Evolutionary conservation across 2,329 filamentous ascomycete species (phyloP).

Genomic region (Corynespora cassiicola): DNA sequence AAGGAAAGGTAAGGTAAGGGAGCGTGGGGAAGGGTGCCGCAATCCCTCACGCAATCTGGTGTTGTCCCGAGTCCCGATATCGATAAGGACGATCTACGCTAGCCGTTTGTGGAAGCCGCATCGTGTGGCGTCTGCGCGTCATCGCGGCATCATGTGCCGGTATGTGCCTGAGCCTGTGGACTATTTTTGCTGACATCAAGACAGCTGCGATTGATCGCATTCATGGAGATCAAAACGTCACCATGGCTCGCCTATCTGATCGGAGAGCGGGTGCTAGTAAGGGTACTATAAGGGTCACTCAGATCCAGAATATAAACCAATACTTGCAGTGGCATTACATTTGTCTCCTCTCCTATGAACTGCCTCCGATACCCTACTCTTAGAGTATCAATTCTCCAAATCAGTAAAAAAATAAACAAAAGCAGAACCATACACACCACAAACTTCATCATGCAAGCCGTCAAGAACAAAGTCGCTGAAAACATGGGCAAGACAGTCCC

Average conservation of each 20-base stretch:
- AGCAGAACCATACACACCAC: slow-evolving; percentile 14
- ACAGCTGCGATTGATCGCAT: slow-evolving; percentile 17
- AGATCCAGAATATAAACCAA: slow-evolving; percentile 15
- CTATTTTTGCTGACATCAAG: slow-evolving; percentile 35
- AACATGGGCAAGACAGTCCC: slow-evolving; percentile 43
- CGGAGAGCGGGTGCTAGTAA: slow-evolving; percentile 4
- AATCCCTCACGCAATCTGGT: slow-evolving; percentile 6
- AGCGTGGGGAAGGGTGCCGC: no score
- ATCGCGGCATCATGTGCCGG: slow-evolving; percentile 15
- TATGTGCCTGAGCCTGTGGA: slow-evolving; percentile 7
- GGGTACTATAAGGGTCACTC: not conserved
- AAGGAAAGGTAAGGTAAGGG: no score
- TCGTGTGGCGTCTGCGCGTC: slow-evolving; percentile 12
- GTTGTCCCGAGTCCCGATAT: not conserved
- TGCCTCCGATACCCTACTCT: slow-evolving; percentile 9
- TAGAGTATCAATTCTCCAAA: slow-evolving; percentile 3
- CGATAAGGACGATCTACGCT: slow-evolving; percentile 18
- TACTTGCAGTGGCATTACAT: not conserved
- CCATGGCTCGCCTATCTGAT: slow-evolving; percentile 12
- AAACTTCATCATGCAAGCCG: slow-evolving; percentile 36
- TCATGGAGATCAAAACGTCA: slow-evolving; percentile 15
- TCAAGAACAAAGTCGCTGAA: slow-evolving; percentile 46
- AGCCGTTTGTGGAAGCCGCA: not conserved
- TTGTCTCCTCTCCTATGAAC: slow-evolving; percentile 5
- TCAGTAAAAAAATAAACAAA: slow-evolving; percentile 20